These are phyloP conservation scores for Aphanomyces euteiches DNA, from an alignment of 352 stramenopile genomes.

Conservation along the genomic window DNA sequence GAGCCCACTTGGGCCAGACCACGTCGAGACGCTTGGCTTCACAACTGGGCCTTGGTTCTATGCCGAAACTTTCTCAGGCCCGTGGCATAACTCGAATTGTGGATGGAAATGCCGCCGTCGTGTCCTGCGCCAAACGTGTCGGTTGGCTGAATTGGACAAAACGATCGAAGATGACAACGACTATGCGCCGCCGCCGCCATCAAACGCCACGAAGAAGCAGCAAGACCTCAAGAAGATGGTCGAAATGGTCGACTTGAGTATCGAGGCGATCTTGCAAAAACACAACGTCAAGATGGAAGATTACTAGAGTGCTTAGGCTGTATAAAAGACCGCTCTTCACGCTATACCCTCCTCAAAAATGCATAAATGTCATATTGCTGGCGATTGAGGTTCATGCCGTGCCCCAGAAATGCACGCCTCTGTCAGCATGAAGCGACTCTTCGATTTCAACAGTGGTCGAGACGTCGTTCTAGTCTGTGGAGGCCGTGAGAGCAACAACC, in stretches of 20 bases:
- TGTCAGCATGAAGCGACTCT: too few relatives aligned
- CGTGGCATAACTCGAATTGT: slow-evolving; percentile 26
- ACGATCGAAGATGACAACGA: background rate
- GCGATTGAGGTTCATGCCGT: too few relatives aligned
- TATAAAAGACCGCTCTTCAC: background rate
- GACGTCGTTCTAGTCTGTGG: too few relatives aligned
- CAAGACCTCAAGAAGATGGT: slow-evolving; percentile 14
- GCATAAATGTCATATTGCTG: slow-evolving; percentile 34
- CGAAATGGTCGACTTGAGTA: slow-evolving; percentile 14
- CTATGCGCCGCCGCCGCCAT: background rate
- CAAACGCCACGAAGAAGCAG: background rate
- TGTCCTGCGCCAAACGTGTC: slow-evolving; percentile 9
- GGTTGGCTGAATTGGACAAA: background rate
- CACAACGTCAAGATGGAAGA: slow-evolving; percentile 19
- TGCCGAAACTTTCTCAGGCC: slow-evolving; percentile 12
- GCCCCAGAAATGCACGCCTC: too few relatives aligned
- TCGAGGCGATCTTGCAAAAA: slow-evolving; percentile 21
- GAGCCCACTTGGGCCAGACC: background rate
- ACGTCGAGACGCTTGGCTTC: slow-evolving; percentile 22
- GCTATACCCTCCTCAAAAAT: slow-evolving; percentile 38
- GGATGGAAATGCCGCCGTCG: slow-evolving; percentile 16
- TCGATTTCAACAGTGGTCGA: too few relatives aligned
- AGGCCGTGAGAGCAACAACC: too few relatives aligned
- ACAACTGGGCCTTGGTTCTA: slow-evolving; percentile 23
- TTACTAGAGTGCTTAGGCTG: slow-evolving; percentile 4